Conservation (phyloP, 1,284 basidiomycete genomes). For the Sphaerobolus stellatus region DNA sequence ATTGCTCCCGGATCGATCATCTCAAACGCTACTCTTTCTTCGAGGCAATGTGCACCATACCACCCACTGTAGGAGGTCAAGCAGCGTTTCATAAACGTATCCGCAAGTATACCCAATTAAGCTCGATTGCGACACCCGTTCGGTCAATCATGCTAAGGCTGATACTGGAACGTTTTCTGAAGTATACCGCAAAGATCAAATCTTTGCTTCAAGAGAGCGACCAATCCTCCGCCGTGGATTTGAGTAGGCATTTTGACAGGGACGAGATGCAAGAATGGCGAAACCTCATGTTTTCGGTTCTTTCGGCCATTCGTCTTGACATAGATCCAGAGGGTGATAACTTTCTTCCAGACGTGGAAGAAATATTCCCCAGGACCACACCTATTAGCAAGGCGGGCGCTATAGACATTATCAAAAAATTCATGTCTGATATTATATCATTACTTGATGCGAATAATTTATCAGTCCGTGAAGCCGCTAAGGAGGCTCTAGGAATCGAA, state of each 20-base stretch:
- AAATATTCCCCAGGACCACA: constrained; percentile 39
- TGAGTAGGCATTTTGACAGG: too few relatives aligned
- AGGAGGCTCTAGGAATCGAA: constrained; percentile 79
- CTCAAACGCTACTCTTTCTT: not conserved
- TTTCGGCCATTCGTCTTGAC: constrained; percentile 39
- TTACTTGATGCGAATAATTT: constrained; percentile 63
- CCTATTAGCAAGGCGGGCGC: not conserved
- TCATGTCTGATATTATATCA: constrained; percentile 71
- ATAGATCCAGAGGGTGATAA: constrained; percentile 1
- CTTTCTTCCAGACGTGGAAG: constrained; percentile 36
- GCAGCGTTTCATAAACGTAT: constrained; percentile 80
- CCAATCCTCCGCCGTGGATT: too few relatives aligned
- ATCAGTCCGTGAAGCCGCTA: constrained; percentile 72
- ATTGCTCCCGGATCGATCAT: not conserved
- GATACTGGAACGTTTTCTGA: not conserved
- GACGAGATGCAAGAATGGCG: constrained; percentile 86
- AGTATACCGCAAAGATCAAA: not conserved
- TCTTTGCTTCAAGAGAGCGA: constrained; percentile 39
- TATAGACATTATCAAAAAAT: constrained; percentile 38
- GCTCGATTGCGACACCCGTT: constrained; percentile 60
- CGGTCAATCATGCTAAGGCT: constrained; percentile 46
- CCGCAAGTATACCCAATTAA: constrained; percentile 65
- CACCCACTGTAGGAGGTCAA: constrained; percentile 40
- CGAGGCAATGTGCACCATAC: not conserved
- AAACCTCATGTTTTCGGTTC: constrained; percentile 79